Conservation (phyloP, 208 protist genomes). For the Wallacemonas sp. region DNA sequence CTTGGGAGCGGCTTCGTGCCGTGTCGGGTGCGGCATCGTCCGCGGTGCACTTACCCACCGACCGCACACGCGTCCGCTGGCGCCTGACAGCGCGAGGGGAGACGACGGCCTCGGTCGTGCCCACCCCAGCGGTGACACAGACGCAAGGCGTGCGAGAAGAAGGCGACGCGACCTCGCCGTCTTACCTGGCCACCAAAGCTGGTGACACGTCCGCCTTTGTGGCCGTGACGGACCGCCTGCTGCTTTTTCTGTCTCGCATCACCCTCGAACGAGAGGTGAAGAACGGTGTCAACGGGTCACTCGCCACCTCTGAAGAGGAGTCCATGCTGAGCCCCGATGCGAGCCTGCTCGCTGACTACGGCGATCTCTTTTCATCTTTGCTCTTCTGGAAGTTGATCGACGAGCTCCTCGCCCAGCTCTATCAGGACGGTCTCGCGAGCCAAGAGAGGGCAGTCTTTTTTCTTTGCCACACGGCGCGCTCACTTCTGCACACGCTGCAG, state of each 20-base stretch:
- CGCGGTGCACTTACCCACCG: background rate
- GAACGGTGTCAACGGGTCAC: background rate
- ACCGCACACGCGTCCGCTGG: background rate
- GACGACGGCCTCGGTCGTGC: too few species aligned
- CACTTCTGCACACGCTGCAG: conserved; percentile 50
- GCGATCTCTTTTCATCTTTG: conserved; percentile 51
- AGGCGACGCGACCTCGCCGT: too few species aligned
- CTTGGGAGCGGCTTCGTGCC: background rate
- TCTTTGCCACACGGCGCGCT: conserved; percentile 56
- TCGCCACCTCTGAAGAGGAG: background rate
- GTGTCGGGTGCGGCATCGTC: background rate
- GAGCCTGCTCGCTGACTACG: conserved; percentile 21
- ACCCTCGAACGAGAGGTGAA: background rate
- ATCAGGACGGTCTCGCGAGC: conserved; percentile 49
- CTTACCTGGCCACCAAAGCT: too few species aligned
- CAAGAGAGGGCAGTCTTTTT: conserved; percentile 65
- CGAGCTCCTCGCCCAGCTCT: conserved; percentile 51
- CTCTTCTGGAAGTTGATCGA: conserved; percentile 77
- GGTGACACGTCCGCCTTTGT: too few species aligned
- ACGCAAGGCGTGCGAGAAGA: too few species aligned
- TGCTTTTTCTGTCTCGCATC: background rate
- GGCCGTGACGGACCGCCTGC: background rate
- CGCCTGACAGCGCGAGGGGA: too few species aligned
- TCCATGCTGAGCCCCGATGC: conserved; percentile 20
- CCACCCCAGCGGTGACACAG: too few species aligned